Conservation (phyloP, 495 filamentous ascomycete species). For the Neurospora sp. region DNA sequence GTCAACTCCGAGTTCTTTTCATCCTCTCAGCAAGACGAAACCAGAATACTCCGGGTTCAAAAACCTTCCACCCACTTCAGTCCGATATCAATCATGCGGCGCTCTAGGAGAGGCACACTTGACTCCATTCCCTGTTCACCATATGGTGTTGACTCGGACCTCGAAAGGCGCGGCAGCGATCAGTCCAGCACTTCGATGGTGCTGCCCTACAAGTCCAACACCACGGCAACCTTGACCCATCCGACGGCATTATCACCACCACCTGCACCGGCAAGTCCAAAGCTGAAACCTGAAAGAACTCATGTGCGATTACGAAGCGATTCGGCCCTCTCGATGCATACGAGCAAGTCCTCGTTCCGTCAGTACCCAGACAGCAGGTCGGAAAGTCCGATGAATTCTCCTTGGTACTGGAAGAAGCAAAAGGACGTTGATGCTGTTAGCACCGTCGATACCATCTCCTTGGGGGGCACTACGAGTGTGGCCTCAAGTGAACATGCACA, state of each 20-base stretch:
- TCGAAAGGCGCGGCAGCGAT: conserved; percentile 9
- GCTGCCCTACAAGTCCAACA: conserved; percentile 6
- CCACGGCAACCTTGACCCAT: conserved; percentile 2
- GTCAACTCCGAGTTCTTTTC: too few species aligned
- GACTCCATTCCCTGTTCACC: conserved; percentile 11
- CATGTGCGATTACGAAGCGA: conserved; percentile 27
- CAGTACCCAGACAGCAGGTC: conserved; percentile 25
- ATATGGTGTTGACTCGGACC: conserved; percentile 1
- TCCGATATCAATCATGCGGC: conserved; percentile 6
- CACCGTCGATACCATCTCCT: conserved; percentile 10
- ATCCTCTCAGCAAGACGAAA: neutral
- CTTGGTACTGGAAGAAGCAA: neutral
- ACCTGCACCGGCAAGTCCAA: conserved; percentile 5
- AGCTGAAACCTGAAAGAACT: conserved; percentile 4
- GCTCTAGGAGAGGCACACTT: conserved; percentile 8
- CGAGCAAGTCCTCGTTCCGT: conserved; percentile 22
- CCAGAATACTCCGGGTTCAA: neutral
- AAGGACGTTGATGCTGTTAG: conserved; percentile 7
- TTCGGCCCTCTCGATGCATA: conserved; percentile 29
- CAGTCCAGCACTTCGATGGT: conserved; percentile 4
- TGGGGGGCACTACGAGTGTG: neutral
- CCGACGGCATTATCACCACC: conserved; percentile 17
- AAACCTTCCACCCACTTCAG: neutral
- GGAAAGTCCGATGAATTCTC: conserved; percentile 11
- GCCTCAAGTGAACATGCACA: neutral